Base-by-base conservation (phyloP, 1,284 basidiomycete genomes). In the Cryptococcus jaspeensis region DNA sequence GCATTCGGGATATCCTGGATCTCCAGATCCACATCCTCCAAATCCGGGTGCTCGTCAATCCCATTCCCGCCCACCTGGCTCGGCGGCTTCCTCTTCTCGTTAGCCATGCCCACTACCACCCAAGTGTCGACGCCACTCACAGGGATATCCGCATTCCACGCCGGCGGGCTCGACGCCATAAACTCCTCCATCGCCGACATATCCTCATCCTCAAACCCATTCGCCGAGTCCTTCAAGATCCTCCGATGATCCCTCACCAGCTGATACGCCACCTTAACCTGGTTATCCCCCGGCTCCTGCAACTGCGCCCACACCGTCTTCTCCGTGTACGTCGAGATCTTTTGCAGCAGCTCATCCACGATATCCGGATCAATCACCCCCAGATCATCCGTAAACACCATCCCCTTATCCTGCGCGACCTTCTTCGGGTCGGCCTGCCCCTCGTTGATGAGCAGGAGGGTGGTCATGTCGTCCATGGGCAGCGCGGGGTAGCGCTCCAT, bases 201-300 rank as follows among this genome's bases (percentile, higher is more conserved):
- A 48, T 78, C 75, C 50, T 73, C 75, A 50, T 76, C 71, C 45
- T 71, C 70, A 18, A 66, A 65, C 1, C 62, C 67, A 51, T 72
- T 59, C 53, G 70, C 66, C 44, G 68, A 78, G 75, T 90, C 89
- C 73, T 87, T 85, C n/a, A 92, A 85, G 59, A 90, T 84, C 43
- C 92, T 81, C 66, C 87, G 84, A 78, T 95, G 93, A 72, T 98
- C 95, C 52, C 92, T 81, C 53, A 96, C 82, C 2, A 98, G 82
- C 84, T 95, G 87, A 75, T 98, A 99, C 0, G 95, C 94, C 16
- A 99, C 93, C 78, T 97, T 95, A 73, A 98, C 88, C 57, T 92
- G 89, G 71, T 97, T 96, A 42, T 95, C 93, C 56, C 92, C 90
- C 46, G 92, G 87, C 61, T 87, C 80, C 64, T 87, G 82, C 58